phyloP scores from a whole-genome alignment of 345 rosid species.

The Eucalyptus brandiana region DNA sequence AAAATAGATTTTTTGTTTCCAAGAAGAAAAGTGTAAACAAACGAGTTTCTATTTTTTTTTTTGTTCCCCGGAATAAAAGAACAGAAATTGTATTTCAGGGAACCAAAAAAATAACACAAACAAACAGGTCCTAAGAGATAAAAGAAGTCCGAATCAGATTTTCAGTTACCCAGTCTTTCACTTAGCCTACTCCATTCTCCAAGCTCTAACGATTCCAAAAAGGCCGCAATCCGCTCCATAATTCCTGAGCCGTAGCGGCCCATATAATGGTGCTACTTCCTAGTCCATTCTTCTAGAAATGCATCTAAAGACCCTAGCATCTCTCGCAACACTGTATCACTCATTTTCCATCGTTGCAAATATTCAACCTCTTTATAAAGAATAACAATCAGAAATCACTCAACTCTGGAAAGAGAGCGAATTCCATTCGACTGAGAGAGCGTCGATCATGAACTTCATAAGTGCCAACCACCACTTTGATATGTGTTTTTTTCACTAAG shows the following conservation, averaged over 20 bases:
- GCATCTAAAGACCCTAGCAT: background rate
- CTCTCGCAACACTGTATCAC: background rate
- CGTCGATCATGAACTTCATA: background rate
- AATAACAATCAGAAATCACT: background rate
- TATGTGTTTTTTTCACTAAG: too few species aligned
- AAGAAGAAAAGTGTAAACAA: accelerated
- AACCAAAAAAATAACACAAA: too few species aligned
- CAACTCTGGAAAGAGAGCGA: accelerated
- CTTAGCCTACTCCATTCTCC: background rate
- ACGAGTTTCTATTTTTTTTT: accelerated
- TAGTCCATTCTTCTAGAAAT: background rate
- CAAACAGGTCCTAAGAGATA: too few species aligned
- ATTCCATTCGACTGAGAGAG: background rate
- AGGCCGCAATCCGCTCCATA: background rate
- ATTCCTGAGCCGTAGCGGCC: background rate
- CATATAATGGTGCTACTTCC: background rate
- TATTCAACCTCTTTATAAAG: background rate
- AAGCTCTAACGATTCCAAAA: background rate
- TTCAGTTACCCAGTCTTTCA: background rate
- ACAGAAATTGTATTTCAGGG: too few species aligned
- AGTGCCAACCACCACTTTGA: background rate
- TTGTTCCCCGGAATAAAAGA: too few species aligned
- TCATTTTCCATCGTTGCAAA: background rate
- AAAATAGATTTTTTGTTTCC: too few species aligned
- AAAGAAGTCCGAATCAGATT: too few species aligned